Evolutionary conservation across 345 rosid genomes (phyloP), one percentile per base, ranked within the genome.

Genomic region (Ceriops zippeliana): DNA sequence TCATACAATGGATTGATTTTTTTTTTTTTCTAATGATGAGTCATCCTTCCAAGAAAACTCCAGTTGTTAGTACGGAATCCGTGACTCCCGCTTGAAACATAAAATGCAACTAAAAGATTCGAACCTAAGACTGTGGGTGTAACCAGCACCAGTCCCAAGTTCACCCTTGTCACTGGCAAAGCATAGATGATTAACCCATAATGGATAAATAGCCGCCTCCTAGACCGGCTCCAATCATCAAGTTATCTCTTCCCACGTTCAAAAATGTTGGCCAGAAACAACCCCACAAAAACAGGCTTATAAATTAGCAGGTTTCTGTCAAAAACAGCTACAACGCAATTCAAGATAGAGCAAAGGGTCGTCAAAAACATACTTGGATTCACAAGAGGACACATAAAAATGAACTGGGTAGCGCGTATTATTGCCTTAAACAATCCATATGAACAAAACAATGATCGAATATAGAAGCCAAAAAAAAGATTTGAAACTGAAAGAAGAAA

Each of bases 241-340:
- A 58, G 49, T 59, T 60, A 32, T 37, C 52, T 34, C 52, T 49
- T 30, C 32, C n/a, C 2, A 15, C 9, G 21, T 22, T 54, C 21
- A 21, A 17, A 11, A 26, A 26, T 31, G 30, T 31, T 21, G 13
- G 11, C 31, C 63, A 63, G 52, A 30, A 28, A 30, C 52, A 11
- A 52, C 56, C 32, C 9, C 24, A 70, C 62, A 62, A 42, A 26
- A 20, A 26, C 42, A 42, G 49, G 67, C 6, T 27, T 32, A 22
- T 22, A 37, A 57, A 60, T 57, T 69, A 19, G n/a, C 47, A 13
- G 31, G 19, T 34, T 37, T 60, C 28, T 1, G 46, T 66, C 68
- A 63, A 58, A 65, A 65, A 38, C 46, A 66, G 24, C 57, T 28
- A 37, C 63, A 69, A 28, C 58, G 65, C 72, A 49, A 21, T 24